A percentile compares a stretch with the other conserved stretches of the same genome.
Conservation (phyloP, 768 basidiomycete species). For the Chalciporus sphaerocephalus region DNA sequence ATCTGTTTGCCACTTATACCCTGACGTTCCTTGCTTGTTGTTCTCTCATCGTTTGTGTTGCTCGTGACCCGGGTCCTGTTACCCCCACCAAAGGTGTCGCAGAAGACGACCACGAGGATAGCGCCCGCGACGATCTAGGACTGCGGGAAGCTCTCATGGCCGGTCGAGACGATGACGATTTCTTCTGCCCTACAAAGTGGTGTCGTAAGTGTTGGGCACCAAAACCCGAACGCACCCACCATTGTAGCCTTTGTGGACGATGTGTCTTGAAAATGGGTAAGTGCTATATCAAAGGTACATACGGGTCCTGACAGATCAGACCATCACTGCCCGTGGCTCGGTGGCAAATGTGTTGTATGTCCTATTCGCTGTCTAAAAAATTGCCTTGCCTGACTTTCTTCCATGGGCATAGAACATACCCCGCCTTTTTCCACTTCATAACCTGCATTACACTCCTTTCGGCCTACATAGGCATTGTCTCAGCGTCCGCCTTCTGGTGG, state of each 20-base stretch:
- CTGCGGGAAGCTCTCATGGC: conserved; percentile 60
- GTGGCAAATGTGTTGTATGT: conserved; percentile 68
- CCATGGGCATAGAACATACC: conserved; percentile 80
- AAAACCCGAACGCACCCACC: conserved; percentile 77
- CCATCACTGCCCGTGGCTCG: conserved; percentile 87
- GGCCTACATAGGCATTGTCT: conserved; percentile 53
- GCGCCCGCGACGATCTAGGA: conserved; percentile 40
- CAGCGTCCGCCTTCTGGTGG: conserved; percentile 51
- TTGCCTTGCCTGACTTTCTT: conserved; percentile 1
- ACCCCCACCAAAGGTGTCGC: conserved; percentile 17
- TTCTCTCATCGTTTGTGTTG: conserved; percentile 68
- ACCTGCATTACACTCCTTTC: conserved; percentile 58
- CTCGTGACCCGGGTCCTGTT: conserved; percentile 71
- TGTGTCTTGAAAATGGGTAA: conserved; percentile 84
- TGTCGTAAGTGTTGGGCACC: conserved; percentile 76
- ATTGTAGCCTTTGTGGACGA: conserved; percentile 68
- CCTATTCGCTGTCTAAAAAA: neutral
- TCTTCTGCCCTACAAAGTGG: conserved; percentile 60
- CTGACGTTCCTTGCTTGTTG: conserved; percentile 67
- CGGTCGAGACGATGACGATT: conserved; percentile 46
- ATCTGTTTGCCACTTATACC: conserved; percentile 57
- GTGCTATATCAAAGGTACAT: conserved; percentile 19
- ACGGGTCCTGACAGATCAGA: conserved; percentile 41
- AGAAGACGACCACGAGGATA: conserved; percentile 28
- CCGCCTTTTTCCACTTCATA: conserved; percentile 79